A percentile compares a stretch with the other conserved stretches of the same genome.
Evolutionary conservation across 2,329 filamentous ascomycete species (phyloP).

Genomic region (Trichoderma endophyticum): DNA sequence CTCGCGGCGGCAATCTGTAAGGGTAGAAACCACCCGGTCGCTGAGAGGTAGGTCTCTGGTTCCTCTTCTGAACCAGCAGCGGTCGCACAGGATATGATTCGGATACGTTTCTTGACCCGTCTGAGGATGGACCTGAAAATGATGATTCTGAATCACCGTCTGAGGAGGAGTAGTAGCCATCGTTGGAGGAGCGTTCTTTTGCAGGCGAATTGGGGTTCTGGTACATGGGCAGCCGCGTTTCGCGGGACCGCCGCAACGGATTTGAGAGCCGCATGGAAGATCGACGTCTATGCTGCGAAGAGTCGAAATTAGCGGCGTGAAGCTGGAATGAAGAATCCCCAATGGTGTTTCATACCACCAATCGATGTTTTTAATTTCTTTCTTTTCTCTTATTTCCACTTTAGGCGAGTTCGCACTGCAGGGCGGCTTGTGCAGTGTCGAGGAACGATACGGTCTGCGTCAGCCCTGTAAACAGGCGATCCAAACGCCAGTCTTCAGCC

Average conservation of each 20-base stretch:
- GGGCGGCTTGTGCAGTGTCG: background rate
- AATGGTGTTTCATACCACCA: background rate
- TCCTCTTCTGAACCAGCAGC: conserved; percentile 44
- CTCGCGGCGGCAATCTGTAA: conserved; percentile 67
- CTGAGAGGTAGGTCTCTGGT: conserved; percentile 22
- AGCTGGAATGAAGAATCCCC: background rate
- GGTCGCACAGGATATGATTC: conserved; percentile 42
- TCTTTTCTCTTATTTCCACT: background rate
- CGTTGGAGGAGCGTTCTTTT: conserved; percentile 53
- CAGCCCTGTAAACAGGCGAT: background rate
- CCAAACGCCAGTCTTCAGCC: background rate
- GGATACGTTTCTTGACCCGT: conserved; percentile 54
- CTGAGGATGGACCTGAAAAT: conserved; percentile 45
- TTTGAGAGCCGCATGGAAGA: conserved; percentile 49
- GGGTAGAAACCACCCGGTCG: conserved; percentile 30
- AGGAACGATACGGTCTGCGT: background rate
- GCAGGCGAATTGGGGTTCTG: conserved; percentile 40
- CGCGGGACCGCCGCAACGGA: conserved; percentile 46
- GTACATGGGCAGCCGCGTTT: conserved; percentile 51
- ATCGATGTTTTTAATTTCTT: background rate
- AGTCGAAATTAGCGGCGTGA: background rate
- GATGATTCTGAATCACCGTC: conserved; percentile 44
- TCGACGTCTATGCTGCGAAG: background rate
- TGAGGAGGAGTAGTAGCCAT: conserved; percentile 47
- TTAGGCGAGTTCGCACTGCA: background rate